Conservation (phyloP, 306 rosid genomes). For the Cucumis sativus region DNA sequence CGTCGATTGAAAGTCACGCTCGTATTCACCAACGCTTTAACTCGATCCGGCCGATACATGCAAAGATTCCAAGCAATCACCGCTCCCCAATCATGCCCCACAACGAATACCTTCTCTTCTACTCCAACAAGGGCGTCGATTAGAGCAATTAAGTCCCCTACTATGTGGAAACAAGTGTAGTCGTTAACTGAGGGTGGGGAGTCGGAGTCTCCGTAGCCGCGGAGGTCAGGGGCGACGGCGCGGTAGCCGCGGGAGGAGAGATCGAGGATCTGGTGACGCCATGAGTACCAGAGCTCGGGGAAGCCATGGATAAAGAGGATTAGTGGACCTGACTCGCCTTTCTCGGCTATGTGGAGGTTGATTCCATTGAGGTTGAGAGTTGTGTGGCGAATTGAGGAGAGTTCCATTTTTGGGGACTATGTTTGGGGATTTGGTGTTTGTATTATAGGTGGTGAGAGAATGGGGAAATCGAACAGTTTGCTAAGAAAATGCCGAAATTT, state of each 20-base stretch:
- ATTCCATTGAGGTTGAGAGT: constrained; percentile 50
- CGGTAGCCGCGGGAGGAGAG: constrained; percentile 53
- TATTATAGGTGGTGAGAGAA: neutral
- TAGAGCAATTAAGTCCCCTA: constrained; percentile 54
- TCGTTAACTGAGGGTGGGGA: constrained; percentile 15
- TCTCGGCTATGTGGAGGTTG: constrained; percentile 66
- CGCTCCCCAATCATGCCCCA: constrained; percentile 93
- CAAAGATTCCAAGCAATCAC: constrained; percentile 48
- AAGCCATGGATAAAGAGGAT: constrained; percentile 80
- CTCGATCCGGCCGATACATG: constrained; percentile 47
- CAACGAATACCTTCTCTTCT: constrained; percentile 61
- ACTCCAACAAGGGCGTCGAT: constrained; percentile 29
- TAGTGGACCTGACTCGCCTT: constrained; percentile 44
- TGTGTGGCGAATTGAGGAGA: constrained; percentile 43
- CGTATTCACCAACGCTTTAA: constrained; percentile 49
- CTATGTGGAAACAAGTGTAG: constrained; percentile 46
- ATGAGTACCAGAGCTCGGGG: constrained; percentile 67
- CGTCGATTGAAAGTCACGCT: constrained; percentile 46
- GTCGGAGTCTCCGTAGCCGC: constrained; percentile 65
- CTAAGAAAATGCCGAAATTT: neutral
- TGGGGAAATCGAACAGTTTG: neutral
- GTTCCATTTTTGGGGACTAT: neutral
- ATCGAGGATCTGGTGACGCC: constrained; percentile 75
- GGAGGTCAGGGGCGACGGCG: constrained; percentile 65
- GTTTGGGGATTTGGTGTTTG: neutral